Evolutionary conservation across 192 early-diverging fungal species (phyloP).

Genomic region (Dissophora ornata): DNA sequence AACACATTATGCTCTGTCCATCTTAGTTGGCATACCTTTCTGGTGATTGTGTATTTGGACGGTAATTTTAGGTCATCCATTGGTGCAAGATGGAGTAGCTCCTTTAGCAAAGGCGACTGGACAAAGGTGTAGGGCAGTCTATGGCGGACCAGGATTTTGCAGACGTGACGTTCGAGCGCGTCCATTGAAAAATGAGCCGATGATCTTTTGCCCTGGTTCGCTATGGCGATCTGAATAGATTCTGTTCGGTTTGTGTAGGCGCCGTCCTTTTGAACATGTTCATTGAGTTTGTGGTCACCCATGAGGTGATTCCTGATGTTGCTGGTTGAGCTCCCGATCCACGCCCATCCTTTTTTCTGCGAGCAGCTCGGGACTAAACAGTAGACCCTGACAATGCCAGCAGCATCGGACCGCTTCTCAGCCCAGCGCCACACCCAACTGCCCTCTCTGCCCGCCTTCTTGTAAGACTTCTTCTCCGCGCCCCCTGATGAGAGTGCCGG

Average conservation of each 20-base stretch:
- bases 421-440: conserved; percentile 9
- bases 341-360: conserved; percentile 11
- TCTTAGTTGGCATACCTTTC: conserved; percentile 18
- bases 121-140: conserved; percentile 30
- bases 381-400: not conserved
- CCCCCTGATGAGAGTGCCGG: too few species aligned
- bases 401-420: conserved; percentile 3
- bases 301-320: conserved; percentile 12
- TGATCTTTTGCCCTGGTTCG: conserved; percentile 19
- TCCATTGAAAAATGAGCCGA: conserved; percentile 26
- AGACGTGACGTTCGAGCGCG: conserved; percentile 12
- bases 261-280: not conserved
- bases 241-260: conserved; percentile 3
- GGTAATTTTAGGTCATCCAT: conserved; percentile 17
- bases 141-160: conserved; percentile 22
- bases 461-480: too few species aligned
- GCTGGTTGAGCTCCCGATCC: conserved; percentile 1
- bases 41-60: conserved; percentile 27
- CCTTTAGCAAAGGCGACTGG: not conserved
- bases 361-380: conserved; percentile 1
- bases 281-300: conserved; percentile 5
- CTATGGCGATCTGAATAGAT: conserved; percentile 5
- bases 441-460: too few species aligned
- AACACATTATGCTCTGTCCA: not conserved
- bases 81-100: conserved; percentile 23